Evolutionary conservation across 345 rosid species (phyloP), one percentile per base, ranked within the genome.

Genomic region (Arabidopsis suecica): DNA sequence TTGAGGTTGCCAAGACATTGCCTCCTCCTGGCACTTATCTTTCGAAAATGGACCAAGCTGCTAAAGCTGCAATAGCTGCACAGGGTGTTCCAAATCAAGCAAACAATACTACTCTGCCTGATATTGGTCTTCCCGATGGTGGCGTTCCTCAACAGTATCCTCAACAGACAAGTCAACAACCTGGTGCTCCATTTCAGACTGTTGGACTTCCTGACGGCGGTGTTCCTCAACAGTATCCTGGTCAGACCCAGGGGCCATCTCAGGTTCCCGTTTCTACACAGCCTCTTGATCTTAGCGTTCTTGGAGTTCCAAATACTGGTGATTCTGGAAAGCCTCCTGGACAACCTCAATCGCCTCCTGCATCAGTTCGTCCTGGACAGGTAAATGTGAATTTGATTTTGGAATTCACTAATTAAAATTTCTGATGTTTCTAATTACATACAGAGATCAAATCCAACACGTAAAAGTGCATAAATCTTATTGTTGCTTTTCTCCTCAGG

Each of bases 351-450:
- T 73, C 90, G 28, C 87, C 88, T 20, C 91, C 91, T 36, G 70
- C 85, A 63, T 65, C 93, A 12, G 97, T 95, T 79, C 90, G 96
- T 55, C 97, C 97, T 71, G 99, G 99, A 77, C 98, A 92, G 96
- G 99, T 92, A 58, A 82, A 20, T 47, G 14, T 71, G 33, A 28
- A 28, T 51, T 9, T 32, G 18, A 16, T 38, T 60, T 54, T 69
- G 34, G 10, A 5, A 34, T n/a, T 63, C 48, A 41, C 51, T 5
- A 63, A 12, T 65, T 14, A n/a, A 69, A 22, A 33, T 69, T 54
- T 51, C 32, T 9, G 41, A 59, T 48, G 54, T n/a, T 33, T 44
- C 18, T 18, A 34, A 18, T 11, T 14, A 5, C 30, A n/a, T 9
- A 53, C n/a, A 37, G 3, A 58, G 53, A 45, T 40, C 5, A 58